A percentile compares a stretch with the other conserved stretches of the same genome.
Evolutionary conservation across 805 yeast genomes (phyloP).

Genomic region (Cyberlindnera nakhonratchasimensis): DNA sequence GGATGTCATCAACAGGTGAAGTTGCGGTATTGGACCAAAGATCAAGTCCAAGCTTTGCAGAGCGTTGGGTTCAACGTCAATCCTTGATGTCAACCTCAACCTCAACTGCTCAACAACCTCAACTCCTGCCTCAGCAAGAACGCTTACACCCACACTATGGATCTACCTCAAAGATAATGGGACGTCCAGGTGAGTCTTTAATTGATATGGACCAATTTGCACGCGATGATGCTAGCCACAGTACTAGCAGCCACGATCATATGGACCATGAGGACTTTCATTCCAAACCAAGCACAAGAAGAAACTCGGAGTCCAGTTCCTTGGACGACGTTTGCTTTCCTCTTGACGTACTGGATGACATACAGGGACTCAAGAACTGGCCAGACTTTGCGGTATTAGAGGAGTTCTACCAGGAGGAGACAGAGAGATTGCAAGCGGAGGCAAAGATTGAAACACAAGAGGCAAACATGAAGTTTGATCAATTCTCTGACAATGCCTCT

Average conservation of each 20-base stretch:
- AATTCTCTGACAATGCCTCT: slow-evolving; percentile 29
- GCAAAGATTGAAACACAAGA: slow-evolving; percentile 37
- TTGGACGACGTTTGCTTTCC: slow-evolving; percentile 93
- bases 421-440: slow-evolving; percentile 41
- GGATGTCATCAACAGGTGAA: background rate
- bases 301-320: slow-evolving; percentile 58
- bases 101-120: too few species aligned
- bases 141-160: slow-evolving; percentile 7
- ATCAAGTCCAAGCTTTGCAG: slow-evolving; percentile 26
- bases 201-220: slow-evolving; percentile 12
- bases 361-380: slow-evolving; percentile 49
- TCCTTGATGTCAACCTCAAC: background rate
- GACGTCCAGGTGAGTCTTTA: slow-evolving; percentile 5
- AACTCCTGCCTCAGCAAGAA: too few species aligned
- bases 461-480: slow-evolving; percentile 34
- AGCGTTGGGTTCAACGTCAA: slow-evolving; percentile 28
- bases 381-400: slow-evolving; percentile 77
- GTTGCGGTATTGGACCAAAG: slow-evolving; percentile 4
- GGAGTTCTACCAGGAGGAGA: slow-evolving; percentile 74
- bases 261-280: slow-evolving; percentile 31
- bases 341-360: slow-evolving; percentile 33
- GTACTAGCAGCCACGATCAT: slow-evolving; percentile 3
- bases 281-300: slow-evolving; percentile 41
- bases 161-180: background rate
- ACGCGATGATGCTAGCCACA: slow-evolving; percentile 3